Conservation (phyloP, 805 yeast genomes). For the Starmerella vaccinii region DNA sequence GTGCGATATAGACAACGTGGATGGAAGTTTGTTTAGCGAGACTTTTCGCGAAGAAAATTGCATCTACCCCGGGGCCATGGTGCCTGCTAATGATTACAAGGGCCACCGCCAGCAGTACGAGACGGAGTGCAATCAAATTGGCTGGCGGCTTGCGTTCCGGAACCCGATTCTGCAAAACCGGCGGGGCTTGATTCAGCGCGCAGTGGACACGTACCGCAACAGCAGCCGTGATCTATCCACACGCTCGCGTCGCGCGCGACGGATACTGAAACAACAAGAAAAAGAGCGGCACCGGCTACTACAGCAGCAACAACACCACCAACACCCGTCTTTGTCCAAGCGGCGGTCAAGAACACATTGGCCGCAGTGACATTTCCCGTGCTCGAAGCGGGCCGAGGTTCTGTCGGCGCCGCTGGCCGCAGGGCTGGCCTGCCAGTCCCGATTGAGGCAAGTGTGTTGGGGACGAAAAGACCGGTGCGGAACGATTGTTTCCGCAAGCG, state of each 20-base stretch:
- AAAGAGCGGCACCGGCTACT: not conserved
- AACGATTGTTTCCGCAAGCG: no score
- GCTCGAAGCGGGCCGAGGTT: no score
- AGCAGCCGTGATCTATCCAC: conserved; percentile 35
- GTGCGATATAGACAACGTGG: conserved; percentile 30
- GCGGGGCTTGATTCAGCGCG: conserved; percentile 42
- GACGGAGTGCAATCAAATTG: conserved; percentile 40
- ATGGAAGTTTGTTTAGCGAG: conserved; percentile 25
- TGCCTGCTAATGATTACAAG: conserved; percentile 34
- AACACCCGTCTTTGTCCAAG: not conserved
- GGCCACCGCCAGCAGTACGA: conserved; percentile 42
- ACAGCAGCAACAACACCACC: not conserved
- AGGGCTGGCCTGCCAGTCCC: no score
- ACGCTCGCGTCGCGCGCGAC: conserved; percentile 38
- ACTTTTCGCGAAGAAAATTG: conserved; percentile 36
- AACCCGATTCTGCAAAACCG: conserved; percentile 38
- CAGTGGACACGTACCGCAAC: conserved; percentile 45
- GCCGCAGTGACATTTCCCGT: not conserved
- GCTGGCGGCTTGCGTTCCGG: conserved; percentile 39
- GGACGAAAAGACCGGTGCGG: no score
- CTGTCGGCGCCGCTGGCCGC: no score
- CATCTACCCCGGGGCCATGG: conserved; percentile 42
- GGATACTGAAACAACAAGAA: conserved; percentile 20
- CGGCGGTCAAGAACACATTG: not conserved
- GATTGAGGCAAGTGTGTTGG: no score